Conservation (phyloP, 225 moss, liverwort and hornwort genomes). For the Straminergon stramineum region DNA sequence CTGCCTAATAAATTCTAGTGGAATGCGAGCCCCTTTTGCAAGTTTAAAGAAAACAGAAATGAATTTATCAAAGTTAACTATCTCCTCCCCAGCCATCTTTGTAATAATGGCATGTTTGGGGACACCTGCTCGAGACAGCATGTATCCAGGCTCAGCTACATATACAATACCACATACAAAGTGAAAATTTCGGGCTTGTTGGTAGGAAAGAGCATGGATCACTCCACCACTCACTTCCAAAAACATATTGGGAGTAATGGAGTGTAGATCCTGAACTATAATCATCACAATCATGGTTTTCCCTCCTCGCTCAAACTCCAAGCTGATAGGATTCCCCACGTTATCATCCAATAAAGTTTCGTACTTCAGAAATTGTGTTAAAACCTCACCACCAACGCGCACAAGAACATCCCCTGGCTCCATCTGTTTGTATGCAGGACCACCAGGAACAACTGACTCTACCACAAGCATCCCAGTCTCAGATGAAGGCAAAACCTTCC, state of each 20-base stretch:
- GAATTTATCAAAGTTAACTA: slow-evolving; percentile 48
- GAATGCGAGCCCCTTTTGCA: slow-evolving; percentile 58
- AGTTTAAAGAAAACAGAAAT: slow-evolving; percentile 55
- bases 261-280: slow-evolving; percentile 72
- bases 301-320: slow-evolving; percentile 84
- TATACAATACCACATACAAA: slow-evolving; percentile 28
- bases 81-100: slow-evolving; percentile 82
- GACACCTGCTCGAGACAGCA: slow-evolving; percentile 80
- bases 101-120: slow-evolving; percentile 87
- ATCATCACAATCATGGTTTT: slow-evolving; percentile 37
- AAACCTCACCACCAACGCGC: slow-evolving; percentile 50
- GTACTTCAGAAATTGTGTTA: slow-evolving; percentile 70
- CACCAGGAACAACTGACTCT: slow-evolving; percentile 75
- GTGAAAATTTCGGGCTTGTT: slow-evolving; percentile 58
- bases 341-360: slow-evolving; percentile 71
- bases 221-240: slow-evolving; percentile 86
- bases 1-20: slow-evolving; percentile 67
- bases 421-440: slow-evolving; percentile 61
- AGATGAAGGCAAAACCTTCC: slow-evolving; percentile 45
- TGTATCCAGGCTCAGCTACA: slow-evolving; percentile 84
- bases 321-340: slow-evolving; percentile 35
- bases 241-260: slow-evolving; percentile 70
- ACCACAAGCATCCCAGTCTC: slow-evolving; percentile 94
- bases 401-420: slow-evolving; percentile 86
- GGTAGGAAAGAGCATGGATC: slow-evolving; percentile 78